Conservation (phyloP, 768 basidiomycete species). For the Tricholoma sp. region DNA sequence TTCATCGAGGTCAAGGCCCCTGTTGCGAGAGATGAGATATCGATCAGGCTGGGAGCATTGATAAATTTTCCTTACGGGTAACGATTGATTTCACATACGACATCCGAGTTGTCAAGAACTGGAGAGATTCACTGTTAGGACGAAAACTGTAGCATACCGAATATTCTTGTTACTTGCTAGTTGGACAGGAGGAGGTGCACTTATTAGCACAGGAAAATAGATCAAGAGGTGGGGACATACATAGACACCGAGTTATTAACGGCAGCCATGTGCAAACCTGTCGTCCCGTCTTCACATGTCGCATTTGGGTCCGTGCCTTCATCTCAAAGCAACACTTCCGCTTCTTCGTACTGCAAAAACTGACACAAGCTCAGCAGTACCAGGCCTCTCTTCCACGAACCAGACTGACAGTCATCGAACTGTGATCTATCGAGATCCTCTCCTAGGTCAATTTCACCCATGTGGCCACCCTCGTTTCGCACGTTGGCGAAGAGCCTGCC, state of each 20-base stretch:
- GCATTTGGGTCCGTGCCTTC: conserved; percentile 8
- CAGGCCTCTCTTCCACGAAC: conserved; percentile 8
- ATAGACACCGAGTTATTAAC: background rate
- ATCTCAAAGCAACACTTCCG: conserved; percentile 7
- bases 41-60: too few species aligned
- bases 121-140: too few species aligned
- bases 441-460: conserved; percentile 8
- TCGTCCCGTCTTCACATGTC: conserved; percentile 9
- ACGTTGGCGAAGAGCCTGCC: conserved; percentile 7
- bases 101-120: too few species aligned
- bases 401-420: conserved; percentile 11
- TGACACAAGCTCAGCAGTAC: conserved; percentile 7
- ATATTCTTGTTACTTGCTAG: too few species aligned
- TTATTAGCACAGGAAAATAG: background rate
- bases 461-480: conserved; percentile 8
- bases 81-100: too few species aligned
- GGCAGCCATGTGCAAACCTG: conserved; percentile 7
- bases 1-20: too few species aligned
- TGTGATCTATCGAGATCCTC: conserved; percentile 7
- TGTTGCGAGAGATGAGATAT: too few species aligned
- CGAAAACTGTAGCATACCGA: too few species aligned
- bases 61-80: too few species aligned
- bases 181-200: background rate
- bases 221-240: background rate
- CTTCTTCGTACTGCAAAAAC: conserved; percentile 2